phyloP scores from a whole-genome alignment of 352 stramenopile genomes.

The Phytophthora megakarya region DNA sequence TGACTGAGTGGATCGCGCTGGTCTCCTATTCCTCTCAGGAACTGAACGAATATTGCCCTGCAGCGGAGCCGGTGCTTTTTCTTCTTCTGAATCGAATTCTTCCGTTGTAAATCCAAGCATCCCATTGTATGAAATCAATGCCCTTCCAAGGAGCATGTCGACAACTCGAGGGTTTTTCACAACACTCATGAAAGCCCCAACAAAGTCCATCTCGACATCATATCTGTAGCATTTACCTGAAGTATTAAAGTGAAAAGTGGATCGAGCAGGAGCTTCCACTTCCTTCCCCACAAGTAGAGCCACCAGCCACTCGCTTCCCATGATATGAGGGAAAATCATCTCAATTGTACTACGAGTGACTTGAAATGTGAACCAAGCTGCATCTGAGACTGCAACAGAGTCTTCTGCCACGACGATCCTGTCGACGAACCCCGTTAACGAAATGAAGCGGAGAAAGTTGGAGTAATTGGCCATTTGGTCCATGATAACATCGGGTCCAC shows the following conservation, averaged over 20 bases:
- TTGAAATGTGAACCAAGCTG: constrained; percentile 27
- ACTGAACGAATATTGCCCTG: not conserved
- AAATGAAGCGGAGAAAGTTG: constrained; percentile 12
- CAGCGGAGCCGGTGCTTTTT: not conserved
- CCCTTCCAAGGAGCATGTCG: constrained; percentile 18
- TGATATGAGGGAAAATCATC: constrained; percentile 33
- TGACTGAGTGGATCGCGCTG: not conserved
- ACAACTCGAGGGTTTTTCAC: constrained; percentile 23
- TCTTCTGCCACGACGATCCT: constrained; percentile 18
- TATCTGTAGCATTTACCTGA: constrained; percentile 22
- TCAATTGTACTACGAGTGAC: constrained; percentile 30
- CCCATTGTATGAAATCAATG: constrained; percentile 23
- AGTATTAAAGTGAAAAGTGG: constrained; percentile 28
- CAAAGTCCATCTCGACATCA: constrained; percentile 30
- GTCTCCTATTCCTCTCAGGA: not conserved
- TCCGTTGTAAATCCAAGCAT: constrained; percentile 12
- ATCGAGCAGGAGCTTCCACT: not conserved
- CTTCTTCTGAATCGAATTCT: constrained; percentile 1
- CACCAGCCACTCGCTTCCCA: constrained; percentile 24
- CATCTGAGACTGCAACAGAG: constrained; percentile 19
- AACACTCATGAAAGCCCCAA: constrained; percentile 19
- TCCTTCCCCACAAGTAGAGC: constrained; percentile 16
- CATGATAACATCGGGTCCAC: constrained; percentile 29
- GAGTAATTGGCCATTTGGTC: constrained; percentile 29
- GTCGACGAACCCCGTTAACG: constrained; percentile 6